Evolutionary conservation across 106 monocot species (phyloP).

Genomic region (Narthecium ossifragum): DNA sequence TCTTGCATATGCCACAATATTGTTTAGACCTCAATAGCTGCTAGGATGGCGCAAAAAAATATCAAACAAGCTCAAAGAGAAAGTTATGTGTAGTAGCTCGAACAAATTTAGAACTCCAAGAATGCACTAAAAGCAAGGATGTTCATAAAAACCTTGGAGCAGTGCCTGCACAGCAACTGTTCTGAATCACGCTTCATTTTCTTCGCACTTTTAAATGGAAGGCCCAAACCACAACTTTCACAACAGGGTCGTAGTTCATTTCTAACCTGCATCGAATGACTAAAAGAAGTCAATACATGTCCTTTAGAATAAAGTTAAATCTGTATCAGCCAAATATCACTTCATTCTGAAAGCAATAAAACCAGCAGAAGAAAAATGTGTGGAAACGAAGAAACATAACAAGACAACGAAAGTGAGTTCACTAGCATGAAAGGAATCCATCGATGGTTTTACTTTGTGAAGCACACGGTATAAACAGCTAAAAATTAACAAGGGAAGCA

Average conservation of each 20-base stretch:
- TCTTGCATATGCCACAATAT: constrained; percentile 97
- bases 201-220: constrained; percentile 53
- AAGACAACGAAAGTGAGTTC: too few species aligned
- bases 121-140: not conserved
- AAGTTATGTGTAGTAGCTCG: not conserved
- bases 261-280: constrained; percentile 19
- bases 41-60: constrained; percentile 7
- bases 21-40: constrained; percentile 78
- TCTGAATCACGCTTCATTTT: constrained; percentile 48
- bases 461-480: too few species aligned
- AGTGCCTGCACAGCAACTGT: constrained; percentile 64
- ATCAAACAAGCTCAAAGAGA: not conserved
- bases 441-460: too few species aligned
- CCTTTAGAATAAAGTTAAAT: too few species aligned
- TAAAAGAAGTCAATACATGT: constrained; percentile 7
- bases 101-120: not conserved
- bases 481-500: too few species aligned
- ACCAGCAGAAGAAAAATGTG: not conserved
- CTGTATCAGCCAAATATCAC: too few species aligned
- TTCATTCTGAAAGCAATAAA: not conserved
- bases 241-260: constrained; percentile 37
- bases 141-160: constrained; percentile 48
- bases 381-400: too few species aligned
- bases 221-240: constrained; percentile 59
- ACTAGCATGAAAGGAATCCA: too few species aligned